Evolutionary conservation across 1,139 yeast genomes (phyloP).

Genomic region (Debaryomyces psychrophilus): DNA sequence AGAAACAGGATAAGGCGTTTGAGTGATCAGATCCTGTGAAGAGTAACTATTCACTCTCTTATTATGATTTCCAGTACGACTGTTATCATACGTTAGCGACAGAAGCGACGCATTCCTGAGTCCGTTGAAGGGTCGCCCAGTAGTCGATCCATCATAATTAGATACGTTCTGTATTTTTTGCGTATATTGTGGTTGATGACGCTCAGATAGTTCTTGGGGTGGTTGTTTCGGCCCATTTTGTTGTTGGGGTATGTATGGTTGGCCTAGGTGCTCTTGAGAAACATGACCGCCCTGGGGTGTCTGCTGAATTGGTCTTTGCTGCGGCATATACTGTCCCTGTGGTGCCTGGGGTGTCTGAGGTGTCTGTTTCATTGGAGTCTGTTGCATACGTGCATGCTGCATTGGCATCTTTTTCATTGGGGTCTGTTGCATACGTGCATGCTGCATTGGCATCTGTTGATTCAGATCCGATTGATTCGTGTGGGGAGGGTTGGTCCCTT

Average conservation of each 20-base stretch:
- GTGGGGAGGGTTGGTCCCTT: conserved; percentile 1
- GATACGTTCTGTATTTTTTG: conserved; percentile 9
- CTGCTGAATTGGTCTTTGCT: background rate
- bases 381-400: conserved; percentile 7
- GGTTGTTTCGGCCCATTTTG: conserved; percentile 12
- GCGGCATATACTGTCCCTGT: background rate
- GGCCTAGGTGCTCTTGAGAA: conserved; percentile 3
- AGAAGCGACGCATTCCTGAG: conserved; percentile 16
- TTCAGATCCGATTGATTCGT: background rate
- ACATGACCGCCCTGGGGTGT: background rate
- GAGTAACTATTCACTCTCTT: conserved; percentile 2
- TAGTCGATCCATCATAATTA: conserved; percentile 7
- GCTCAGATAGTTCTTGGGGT: conserved; percentile 2
- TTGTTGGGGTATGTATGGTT: conserved; percentile 4
- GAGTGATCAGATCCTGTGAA: conserved; percentile 9
- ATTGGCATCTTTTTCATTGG: no score
- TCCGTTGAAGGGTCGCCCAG: conserved; percentile 5
- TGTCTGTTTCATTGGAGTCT: background rate
- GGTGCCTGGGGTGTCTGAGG: no score
- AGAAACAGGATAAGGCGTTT: conserved; percentile 12
- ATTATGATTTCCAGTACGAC: conserved; percentile 1
- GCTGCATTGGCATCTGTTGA: conserved; percentile 10
- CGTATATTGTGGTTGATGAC: conserved; percentile 9
- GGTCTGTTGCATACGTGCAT: background rate
- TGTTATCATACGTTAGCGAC: conserved; percentile 15